Base-by-base conservation (phyloP, 176 grass and related monocot species). In the Ensete glaucum region DNA sequence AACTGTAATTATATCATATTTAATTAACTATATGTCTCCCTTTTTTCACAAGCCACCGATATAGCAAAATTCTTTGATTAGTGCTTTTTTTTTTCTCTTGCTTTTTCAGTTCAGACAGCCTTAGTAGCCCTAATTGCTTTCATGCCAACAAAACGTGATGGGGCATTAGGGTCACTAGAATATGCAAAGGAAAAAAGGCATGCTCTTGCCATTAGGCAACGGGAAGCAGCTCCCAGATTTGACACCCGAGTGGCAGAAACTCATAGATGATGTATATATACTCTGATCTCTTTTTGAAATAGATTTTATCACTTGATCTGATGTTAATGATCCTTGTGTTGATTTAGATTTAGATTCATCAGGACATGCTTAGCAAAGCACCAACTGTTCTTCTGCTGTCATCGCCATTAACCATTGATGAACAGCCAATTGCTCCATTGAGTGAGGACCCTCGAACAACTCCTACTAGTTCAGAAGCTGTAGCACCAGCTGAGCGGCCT, bases 71-170 rank as follows among this genome's bases (percentile, higher is more conserved):
- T 1, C 24, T 25, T 25, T 25, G 24, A 25, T 25, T 25, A 25
- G 1, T 25, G 24, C 24, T 67, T 20, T 52, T 70, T 12, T 81
- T 77, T 12, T 81, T 77, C 43, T 67, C 48, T 17, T 69, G 8
- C 1, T 43, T 10, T 48, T 69, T 48, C 84, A 98, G 90, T 98
- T 5, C 90, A 88, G 71, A 98, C 90, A 54, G 94, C 94, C 2
- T 82, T 98, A 57, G 88, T 98, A 64, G 88, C 88, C 16, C 76
- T 98, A 72, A 84, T 98, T 85, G 94, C 90, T 8, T 98, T 98
- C 79, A 98, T 98, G 90, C 94, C 94, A 73, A 86, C 90, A 60
- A 96, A 92, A 70, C 88, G 90, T 34, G 88, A 88, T 50, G 94
- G 94, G 3, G 94, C 90, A 67, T 80, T 98, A 76, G 25, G 24